Evolutionary conservation across 495 filamentous ascomycete genomes (phyloP), one percentile per base, ranked within the genome.

Genomic region (Penicillium longicatenatum): DNA sequence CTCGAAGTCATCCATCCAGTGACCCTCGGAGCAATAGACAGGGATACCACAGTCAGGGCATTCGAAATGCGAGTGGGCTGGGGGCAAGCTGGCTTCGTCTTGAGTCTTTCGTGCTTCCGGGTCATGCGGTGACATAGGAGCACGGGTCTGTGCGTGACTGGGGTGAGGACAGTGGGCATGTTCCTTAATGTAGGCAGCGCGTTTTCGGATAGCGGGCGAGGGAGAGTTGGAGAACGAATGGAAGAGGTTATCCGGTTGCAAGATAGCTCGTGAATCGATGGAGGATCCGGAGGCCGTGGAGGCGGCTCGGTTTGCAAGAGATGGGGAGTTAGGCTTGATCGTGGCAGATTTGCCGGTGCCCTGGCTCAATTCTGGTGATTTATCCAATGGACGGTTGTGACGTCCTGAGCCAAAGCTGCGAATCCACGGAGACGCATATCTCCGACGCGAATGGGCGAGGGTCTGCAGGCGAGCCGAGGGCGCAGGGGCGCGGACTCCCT

Each of bases 41-140:
- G 94, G 94, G 21, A 98, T 87, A 19, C 94, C 94, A 64, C 94
- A 99, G 75, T 98, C 94, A 10, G 93, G 92, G 63, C 94, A 99
- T 75, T 97, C 95, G 70, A 93, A 96, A 52, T 87, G 82, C 57
- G 96, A 89, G 72, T 94, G 91, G 9, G 83, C 82, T 4, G 92
- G 88, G 3, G 90, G 80, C 39, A 79, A 65, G 45, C 54, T 74
- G n/a, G 77, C 73, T n/a, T 61, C 67, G 33, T 72, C 61, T 26
- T n/a, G n/a, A n/a, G 63, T 61, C 62, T 85, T 84, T 55, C 82
- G 75, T 42, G 75, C 72, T 72, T 88, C 86, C 11, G 84, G 79
- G 56, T 89, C 86, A 52, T 83, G 75, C 4, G 86, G 85, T 6
- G 77, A 82, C 52, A 73, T 73, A 4, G 86, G 76, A 11, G 80